Base-by-base conservation (phyloP, 192 early-diverging fungal genomes). In the Backusella westeae region DNA sequence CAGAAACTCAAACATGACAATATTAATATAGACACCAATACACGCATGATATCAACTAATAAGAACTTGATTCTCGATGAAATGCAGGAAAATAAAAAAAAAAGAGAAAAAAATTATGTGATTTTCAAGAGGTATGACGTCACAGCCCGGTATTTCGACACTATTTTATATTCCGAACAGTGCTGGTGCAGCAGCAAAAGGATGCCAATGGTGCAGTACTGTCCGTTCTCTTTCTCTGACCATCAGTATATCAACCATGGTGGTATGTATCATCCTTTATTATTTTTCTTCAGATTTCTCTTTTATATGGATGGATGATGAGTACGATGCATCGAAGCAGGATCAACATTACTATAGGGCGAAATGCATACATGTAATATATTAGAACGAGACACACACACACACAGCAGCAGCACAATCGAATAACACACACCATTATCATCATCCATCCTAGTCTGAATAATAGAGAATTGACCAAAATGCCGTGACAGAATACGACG, bases 201-300 rank as follows among this genome's bases (percentile, higher is more conserved):
- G 21, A 59, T 59, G n/a, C 8, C 21, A 59, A 59, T 26, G 53
- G 53, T 59, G 21, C 1, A 41, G 35, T 39, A 23, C 35, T 38
- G 66, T 68, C 35, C 66, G 23, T 74, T 56, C 66, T 74, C 72
- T 78, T 78, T 78, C 77, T 68, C 66, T 78, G 36, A 67, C 67
- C 77, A 36, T 78, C 65, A 56, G 52, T 46, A 63, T 78, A 78
- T 78, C 73, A 79, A 79, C 68, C 65, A 79, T 79, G 76, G 76
- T 77, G 76, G 76, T 77, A 77, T 65, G 69, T 71, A 52, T 56
- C 26, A 68, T 35, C 10, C 26, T 15, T 7, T 59, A 12, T 26
- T 59, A 3, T 2, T 59, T 59, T 59, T 63, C n/a, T 17, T 35
- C 32, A 34, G 3, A n/a, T 14, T 74, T 35, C 38, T 72, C 39